Evolutionary conservation across 495 filamentous ascomycete species (phyloP).

Genomic region (Neurospora tetraspora): DNA sequence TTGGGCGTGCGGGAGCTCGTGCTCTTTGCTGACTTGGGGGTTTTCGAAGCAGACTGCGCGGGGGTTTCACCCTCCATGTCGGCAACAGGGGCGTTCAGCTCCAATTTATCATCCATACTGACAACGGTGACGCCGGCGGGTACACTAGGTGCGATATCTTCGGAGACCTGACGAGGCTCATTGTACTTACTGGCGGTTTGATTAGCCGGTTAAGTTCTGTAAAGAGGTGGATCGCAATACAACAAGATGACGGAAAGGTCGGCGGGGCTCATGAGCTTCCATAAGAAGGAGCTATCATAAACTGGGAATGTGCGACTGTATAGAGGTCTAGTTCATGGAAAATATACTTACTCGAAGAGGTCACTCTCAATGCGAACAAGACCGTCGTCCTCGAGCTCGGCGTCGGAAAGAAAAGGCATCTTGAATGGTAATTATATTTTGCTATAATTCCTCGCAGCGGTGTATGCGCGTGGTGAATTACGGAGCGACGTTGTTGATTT

Average conservation of each 20-base stretch:
- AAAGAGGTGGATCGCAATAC: neutral
- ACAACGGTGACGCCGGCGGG: constrained; percentile 13
- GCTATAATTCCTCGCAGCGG: neutral
- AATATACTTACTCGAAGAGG: constrained; percentile 13
- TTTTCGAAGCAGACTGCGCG: constrained; percentile 8
- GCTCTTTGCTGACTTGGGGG: constrained; percentile 13
- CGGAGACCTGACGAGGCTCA: neutral
- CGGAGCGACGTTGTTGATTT: neutral
- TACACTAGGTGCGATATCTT: neutral
- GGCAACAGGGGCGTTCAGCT: neutral
- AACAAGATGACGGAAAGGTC: neutral
- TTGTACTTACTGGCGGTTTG: neutral
- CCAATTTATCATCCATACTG: constrained; percentile 5
- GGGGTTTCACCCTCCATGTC: constrained; percentile 5
- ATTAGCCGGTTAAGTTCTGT: neutral
- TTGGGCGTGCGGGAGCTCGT: neutral
- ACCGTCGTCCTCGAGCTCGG: constrained; percentile 4
- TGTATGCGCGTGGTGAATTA: neutral
- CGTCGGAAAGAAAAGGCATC: constrained; percentile 2
- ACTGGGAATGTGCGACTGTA: neutral
- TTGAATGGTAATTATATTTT: neutral
- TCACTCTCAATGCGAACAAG: constrained; percentile 17
- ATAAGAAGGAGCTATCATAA: neutral
- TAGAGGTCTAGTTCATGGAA: neutral
- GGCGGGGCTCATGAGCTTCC: neutral